Conservation (phyloP, 2,329 filamentous ascomycete genomes). For the Arachnomyces sp. region DNA sequence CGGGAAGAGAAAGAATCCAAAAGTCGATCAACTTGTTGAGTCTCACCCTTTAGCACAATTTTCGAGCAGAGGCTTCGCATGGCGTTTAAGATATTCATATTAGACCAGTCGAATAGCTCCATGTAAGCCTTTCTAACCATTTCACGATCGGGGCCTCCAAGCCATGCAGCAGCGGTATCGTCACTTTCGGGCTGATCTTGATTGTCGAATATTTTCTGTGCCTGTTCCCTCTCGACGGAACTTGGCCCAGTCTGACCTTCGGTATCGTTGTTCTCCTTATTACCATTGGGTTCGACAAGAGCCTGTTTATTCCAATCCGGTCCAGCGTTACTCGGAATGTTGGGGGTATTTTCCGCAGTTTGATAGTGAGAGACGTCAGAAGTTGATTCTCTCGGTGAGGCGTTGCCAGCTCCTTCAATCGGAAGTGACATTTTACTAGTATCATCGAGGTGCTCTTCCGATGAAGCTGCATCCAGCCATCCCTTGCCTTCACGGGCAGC, state of each 20-base stretch:
- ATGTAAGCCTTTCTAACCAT: slow-evolving; percentile 70
- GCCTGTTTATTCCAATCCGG: slow-evolving; percentile 5
- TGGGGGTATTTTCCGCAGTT: slow-evolving; percentile 36
- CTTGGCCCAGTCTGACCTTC: slow-evolving; percentile 26
- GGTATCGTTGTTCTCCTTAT: slow-evolving; percentile 2
- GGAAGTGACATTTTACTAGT: slow-evolving; percentile 18
- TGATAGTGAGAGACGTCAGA: slow-evolving; percentile 37
- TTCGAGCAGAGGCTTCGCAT: slow-evolving; percentile 74
- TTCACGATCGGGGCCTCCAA: slow-evolving; percentile 56
- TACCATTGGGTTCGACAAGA: slow-evolving; percentile 7
- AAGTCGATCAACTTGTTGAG: slow-evolving; percentile 93
- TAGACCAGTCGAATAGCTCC: slow-evolving; percentile 79
- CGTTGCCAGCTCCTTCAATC: slow-evolving; percentile 17
- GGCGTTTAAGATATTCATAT: slow-evolving; percentile 68
- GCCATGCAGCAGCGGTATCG: slow-evolving; percentile 74
- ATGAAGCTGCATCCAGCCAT: slow-evolving; percentile 15
- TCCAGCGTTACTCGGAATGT: slow-evolving; percentile 24
- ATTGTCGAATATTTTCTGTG: slow-evolving; percentile 74
- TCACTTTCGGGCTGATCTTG: slow-evolving; percentile 68
- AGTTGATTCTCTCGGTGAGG: slow-evolving; percentile 25
- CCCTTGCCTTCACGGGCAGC: slow-evolving; percentile 4
- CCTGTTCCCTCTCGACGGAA: slow-evolving; percentile 66
- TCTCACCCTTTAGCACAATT: slow-evolving; percentile 79
- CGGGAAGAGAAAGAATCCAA: slow-evolving; percentile 78
- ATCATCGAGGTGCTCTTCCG: slow-evolving; percentile 18